A percentile compares a stretch with the other conserved stretches of the same genome.
phyloP scores from a whole-genome alignment of 2,329 filamentous ascomycete genomes.

The Cordyceps tenuipes region DNA sequence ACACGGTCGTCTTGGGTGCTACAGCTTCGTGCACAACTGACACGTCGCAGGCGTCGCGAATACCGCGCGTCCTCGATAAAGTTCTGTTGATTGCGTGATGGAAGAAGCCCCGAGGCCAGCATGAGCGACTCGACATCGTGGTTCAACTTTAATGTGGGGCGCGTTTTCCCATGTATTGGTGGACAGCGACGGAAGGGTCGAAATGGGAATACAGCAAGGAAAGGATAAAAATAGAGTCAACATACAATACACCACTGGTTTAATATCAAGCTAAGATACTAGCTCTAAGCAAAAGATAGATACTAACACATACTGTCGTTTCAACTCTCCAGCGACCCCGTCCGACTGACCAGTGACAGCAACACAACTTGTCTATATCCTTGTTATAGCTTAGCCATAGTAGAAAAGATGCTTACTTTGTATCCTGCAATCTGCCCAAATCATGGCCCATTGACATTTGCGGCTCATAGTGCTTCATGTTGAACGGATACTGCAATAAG shows the following conservation, averaged over 20 bases:
- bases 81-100: neutral
- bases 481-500: slow-evolving; percentile 1
- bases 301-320: neutral
- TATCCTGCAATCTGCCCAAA: slow-evolving; percentile 1
- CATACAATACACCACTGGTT: neutral
- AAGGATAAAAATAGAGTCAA: neutral
- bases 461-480: neutral
- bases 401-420: slow-evolving; percentile 4
- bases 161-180: too few relatives aligned
- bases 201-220: neutral
- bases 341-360: neutral
- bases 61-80: neutral
- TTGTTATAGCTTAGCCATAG: neutral
- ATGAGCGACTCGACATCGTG: neutral
- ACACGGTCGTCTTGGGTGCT: neutral
- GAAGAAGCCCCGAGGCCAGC: neutral
- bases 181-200: too few relatives aligned
- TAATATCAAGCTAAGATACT: neutral
- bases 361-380: neutral
- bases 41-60: neutral
- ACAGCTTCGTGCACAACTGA: neutral
- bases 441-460: neutral
- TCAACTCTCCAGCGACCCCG: neutral
- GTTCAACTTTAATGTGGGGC: slow-evolving; percentile 3
- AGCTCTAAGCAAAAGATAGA: neutral